Percentiles rank a stretch among this genome's conserved stretches.
Evolutionary conservation across 179 eudicot genomes (phyloP).

Genomic region (Monotropa hypopitys): DNA sequence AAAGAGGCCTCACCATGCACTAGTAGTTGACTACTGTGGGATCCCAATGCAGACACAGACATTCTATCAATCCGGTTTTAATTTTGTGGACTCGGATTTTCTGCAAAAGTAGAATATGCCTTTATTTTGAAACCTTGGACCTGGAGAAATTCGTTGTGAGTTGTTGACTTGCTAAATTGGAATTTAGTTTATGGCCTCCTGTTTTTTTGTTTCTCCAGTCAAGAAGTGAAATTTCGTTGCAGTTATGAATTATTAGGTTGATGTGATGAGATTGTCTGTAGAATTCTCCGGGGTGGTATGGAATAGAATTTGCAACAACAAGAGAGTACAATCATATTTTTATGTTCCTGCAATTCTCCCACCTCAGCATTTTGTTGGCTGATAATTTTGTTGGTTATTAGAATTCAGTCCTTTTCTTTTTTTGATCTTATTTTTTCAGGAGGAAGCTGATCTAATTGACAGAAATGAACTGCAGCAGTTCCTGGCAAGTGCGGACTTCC

Average conservation of each 20-base stretch:
- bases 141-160: neutral
- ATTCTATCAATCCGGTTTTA: neutral
- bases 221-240: neutral
- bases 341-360: neutral
- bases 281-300: neutral
- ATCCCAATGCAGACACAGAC: neutral
- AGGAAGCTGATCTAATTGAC: conserved; percentile 60
- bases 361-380: neutral
- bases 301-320: neutral
- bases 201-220: neutral
- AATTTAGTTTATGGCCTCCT: neutral
- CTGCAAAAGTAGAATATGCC: neutral
- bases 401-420: neutral
- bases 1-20: neutral
- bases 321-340: neutral
- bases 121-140: neutral
- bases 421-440: conserved; percentile 30
- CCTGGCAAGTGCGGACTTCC: conserved; percentile 66
- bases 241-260: neutral
- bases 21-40: neutral
- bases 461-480: conserved; percentile 63
- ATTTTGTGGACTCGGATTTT: neutral
- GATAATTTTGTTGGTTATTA: neutral
- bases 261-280: neutral
- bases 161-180: neutral